Evolutionary conservation across 495 filamentous ascomycete genomes (phyloP).

Genomic region (Durotheca rogersii): DNA sequence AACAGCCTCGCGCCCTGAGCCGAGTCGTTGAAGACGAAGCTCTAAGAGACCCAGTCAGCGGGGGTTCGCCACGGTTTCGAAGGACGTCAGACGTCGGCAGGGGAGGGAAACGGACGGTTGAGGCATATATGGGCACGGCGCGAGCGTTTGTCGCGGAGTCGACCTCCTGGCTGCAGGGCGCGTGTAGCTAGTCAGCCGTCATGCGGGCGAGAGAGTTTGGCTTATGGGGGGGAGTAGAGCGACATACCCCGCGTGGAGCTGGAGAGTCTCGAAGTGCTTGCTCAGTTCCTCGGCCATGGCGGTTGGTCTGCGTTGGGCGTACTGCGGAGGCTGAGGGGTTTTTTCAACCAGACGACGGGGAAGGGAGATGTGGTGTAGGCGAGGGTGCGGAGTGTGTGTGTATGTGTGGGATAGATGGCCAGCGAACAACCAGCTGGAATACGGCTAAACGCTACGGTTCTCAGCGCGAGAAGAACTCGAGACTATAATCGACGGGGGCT

Average conservation of each 20-base stretch:
- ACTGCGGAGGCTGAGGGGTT: too few species aligned
- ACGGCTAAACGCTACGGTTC: too few species aligned
- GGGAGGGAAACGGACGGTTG: constrained; percentile 67
- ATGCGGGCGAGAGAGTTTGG: too few species aligned
- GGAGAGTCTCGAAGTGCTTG: constrained; percentile 85
- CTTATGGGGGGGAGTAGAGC: too few species aligned
- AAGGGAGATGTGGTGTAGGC: too few species aligned
- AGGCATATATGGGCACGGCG: constrained; percentile 95
- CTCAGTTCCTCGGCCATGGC: constrained; percentile 40
- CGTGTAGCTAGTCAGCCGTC: constrained; percentile 16
- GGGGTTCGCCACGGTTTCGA: too few species aligned
- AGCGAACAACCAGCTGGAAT: too few species aligned
- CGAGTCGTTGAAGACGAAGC: constrained; percentile 93
- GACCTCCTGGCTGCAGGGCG: constrained; percentile 71
- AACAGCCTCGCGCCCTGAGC: constrained; percentile 96
- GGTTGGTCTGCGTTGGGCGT: too few species aligned
- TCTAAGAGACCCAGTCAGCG: constrained; percentile 50
- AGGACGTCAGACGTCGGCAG: too few species aligned
- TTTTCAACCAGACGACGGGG: too few species aligned
- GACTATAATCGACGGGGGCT: constrained; percentile 4
- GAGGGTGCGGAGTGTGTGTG: too few species aligned
- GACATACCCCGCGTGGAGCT: constrained; percentile 95
- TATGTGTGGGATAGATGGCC: constrained; percentile 9
- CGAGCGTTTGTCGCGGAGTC: constrained; percentile 87
- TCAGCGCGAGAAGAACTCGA: too few species aligned